Percentiles rank a stretch among this genome's conserved stretches.
phyloP scores from a whole-genome alignment of 306 rosid genomes.

The Begonia masoniana region DNA sequence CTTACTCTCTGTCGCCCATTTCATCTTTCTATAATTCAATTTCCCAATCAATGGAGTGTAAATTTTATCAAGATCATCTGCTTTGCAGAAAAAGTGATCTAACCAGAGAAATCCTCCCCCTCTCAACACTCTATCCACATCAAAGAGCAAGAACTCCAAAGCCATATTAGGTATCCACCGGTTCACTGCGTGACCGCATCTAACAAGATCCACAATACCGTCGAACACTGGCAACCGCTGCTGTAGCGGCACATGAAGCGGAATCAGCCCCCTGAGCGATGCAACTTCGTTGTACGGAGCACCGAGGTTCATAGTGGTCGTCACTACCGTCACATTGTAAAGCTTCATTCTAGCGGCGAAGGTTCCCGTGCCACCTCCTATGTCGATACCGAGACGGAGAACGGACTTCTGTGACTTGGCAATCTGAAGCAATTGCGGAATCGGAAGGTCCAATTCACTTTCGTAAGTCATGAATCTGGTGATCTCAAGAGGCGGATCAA shows the following conservation, averaged over 20 bases:
- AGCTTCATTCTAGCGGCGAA: constrained; percentile 81
- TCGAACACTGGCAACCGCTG: constrained; percentile 82
- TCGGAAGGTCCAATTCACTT: constrained; percentile 74
- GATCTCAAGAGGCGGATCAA: constrained; percentile 30
- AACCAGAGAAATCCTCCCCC: constrained; percentile 88
- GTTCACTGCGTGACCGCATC: constrained; percentile 87
- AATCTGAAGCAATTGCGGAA: constrained; percentile 60
- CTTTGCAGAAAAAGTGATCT: constrained; percentile 78
- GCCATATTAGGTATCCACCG: constrained; percentile 77
- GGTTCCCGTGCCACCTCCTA: constrained; percentile 83
- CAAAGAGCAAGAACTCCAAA: constrained; percentile 73
- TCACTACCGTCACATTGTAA: constrained; percentile 59
- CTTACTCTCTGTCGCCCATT: constrained; percentile 78
- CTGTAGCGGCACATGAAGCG: constrained; percentile 84
- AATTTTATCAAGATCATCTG: constrained; percentile 59
- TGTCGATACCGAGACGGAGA: constrained; percentile 64
- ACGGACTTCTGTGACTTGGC: constrained; percentile 45
- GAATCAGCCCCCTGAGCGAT: constrained; percentile 74
- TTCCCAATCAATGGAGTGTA: constrained; percentile 69
- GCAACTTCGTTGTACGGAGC: constrained; percentile 74
- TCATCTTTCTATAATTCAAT: constrained; percentile 78
- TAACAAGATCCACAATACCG: constrained; percentile 75
- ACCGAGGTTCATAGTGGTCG: constrained; percentile 71
- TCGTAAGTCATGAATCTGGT: constrained; percentile 28
- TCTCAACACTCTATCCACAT: constrained; percentile 73